Evolutionary conservation across 805 yeast genomes (phyloP), one percentile per base, ranked within the genome.

Genomic region (Saccharomycopsis oosterbeekiorum): DNA sequence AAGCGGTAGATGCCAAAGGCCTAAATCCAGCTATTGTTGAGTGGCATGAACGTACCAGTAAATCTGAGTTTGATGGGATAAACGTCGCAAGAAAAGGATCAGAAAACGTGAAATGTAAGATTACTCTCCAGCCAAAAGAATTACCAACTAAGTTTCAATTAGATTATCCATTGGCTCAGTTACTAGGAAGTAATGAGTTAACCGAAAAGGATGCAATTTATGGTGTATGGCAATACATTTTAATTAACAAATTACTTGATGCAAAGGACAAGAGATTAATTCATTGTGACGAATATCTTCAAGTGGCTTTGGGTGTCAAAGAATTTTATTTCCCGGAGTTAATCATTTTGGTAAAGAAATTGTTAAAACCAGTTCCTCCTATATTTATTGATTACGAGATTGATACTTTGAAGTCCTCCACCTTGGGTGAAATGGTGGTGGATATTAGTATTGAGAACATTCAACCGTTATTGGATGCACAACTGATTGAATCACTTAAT

Each of bases 131-230:
- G 74, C 85, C 90, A 59, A 88, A 88, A 69, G 88, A 86, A 68
- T 82, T 80, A 63, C 89, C 96, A 6, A 80, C 84, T 51, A 81
- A 80, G 66, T 79, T 86, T 60, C 81, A 80, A 68, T 79, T 90
- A 53, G 80, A 88, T 19, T 83, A 84, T 11, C 84, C 80, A 66
- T 73, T 94, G 71, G 77, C 92, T 3, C 79, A 81, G 59, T 77
- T 94, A 55, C 75, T 90, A 39, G 97, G 97, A 24, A 79, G 83
- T 41, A 75, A 78, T 34, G 96, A 89, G 70, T 85, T 88, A 39
- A 86, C 96, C 4, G 91, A 91, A 70, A 96, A 93, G 62, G 97
- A 89, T 60, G 84, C 89, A 55, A 86, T 88, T 55, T 91, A 83
- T 67, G 80, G 84, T 11, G 72, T 89, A 42, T 90, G 96, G 90